Percentiles rank a stretch among this genome's conserved stretches.
Conservation (phyloP, 129 eudicot species). For the Lactuca sativa region DNA sequence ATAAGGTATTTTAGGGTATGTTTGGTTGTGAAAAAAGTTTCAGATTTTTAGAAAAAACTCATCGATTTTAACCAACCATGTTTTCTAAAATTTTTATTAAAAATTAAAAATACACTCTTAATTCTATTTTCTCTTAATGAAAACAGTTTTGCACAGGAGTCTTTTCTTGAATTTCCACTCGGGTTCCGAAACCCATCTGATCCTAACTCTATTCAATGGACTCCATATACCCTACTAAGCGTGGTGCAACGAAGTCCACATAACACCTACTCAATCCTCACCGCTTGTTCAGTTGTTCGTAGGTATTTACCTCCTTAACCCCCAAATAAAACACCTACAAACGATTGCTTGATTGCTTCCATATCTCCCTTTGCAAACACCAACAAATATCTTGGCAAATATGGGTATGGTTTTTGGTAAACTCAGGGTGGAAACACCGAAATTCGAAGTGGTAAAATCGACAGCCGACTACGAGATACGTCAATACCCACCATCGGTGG, state of each 20-base stretch:
- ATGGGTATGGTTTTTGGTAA: conserved; percentile 79
- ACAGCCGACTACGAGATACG: conserved; percentile 70
- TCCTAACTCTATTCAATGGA: no score
- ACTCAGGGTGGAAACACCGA: conserved; percentile 72
- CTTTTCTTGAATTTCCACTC: no score
- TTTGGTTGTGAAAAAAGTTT: no score
- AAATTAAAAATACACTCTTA: no score
- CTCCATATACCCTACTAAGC: neutral
- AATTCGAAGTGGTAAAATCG: conserved; percentile 50
- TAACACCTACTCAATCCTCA: conserved; percentile 12
- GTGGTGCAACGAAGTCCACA: conserved; percentile 21
- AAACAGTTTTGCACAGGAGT: no score
- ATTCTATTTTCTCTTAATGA: no score
- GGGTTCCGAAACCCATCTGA: no score
- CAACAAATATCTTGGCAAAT: neutral
- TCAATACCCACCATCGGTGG: conserved; percentile 61
- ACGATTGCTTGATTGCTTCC: neutral
- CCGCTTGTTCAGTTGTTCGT: conserved; percentile 20
- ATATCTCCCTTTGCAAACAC: neutral
- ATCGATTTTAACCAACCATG: no score
- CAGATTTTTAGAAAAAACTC: no score
- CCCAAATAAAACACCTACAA: neutral
- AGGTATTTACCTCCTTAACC: neutral
- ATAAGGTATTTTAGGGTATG: no score
- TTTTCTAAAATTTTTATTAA: no score